Evolutionary conservation across 2,329 filamentous ascomycete species (phyloP), one percentile per base, ranked within the genome.

Genomic region (Hirsutella thompsonii): DNA sequence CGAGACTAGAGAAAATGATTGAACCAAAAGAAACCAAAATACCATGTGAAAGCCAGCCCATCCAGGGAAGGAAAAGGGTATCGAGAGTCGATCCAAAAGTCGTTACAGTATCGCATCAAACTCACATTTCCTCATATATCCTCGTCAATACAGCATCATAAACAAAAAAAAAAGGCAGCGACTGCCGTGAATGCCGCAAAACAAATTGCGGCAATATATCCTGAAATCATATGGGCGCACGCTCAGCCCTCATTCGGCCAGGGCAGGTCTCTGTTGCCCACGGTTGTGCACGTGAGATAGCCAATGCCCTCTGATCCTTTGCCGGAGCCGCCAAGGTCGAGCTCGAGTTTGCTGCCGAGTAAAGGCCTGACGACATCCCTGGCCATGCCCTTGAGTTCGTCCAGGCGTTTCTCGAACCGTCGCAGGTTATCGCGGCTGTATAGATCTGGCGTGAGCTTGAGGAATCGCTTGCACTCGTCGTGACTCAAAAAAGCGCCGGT

Each of bases 391-490:
- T 94, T 95, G 41, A 95, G 69, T 66, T 95, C 89, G 44, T 94
- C 87, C 49, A 95, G 73, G 42, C 87, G 74, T 53, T 83, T 79
- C 66, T 95, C 90, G 50, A 95, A 94, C 4, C 83, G 72, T 45
- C 81, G 76, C 38, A 95, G 61, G 46, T 86, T 90, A n/a, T 95
- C 89, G 16, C 89, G 74, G 36, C 75, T 86, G 62, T 95, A 94
- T 8, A 90, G 62, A 18, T 92, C 83, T 0, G 86, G 83, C 10
- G 77, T 81, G 19, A 90, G 67, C 58, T 94, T 93, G 40, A 95
- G 71, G 53, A 95, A 95, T 19, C 78, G 77, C 61, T 94, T 95
- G 56, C 90, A 83, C 48, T 94, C 89, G 49, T 94, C 88, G 57
- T 90, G 87, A 2, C 68, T 62, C 5, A 96, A 74, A 55, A 92